Conservation (phyloP, 2,329 filamentous ascomycete genomes). For the Nannizziopsis barbatae region DNA sequence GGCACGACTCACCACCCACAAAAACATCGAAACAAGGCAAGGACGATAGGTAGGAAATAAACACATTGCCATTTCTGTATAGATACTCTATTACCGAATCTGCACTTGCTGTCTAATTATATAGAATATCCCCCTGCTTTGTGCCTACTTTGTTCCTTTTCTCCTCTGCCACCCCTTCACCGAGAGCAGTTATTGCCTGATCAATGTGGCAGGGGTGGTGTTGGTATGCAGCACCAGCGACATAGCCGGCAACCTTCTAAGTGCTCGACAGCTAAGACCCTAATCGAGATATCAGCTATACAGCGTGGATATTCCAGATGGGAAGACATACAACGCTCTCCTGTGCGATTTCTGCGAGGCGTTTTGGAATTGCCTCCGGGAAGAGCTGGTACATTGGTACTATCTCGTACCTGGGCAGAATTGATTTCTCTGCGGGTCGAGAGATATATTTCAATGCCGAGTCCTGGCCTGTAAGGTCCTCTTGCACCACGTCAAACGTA, state of each 20-base stretch:
- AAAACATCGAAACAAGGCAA: no score
- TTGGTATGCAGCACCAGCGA: conserved; percentile 33
- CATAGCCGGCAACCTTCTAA: conserved; percentile 33
- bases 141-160: conserved; percentile 17
- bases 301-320: conserved; percentile 8
- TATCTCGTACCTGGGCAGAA: conserved; percentile 24
- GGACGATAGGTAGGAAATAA: background rate
- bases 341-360: conserved; percentile 22
- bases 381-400: conserved; percentile 23
- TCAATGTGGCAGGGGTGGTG: conserved; percentile 25
- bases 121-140: background rate
- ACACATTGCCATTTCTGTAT: background rate
- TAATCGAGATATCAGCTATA: conserved; percentile 8
- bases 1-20: background rate
- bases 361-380: conserved; percentile 21
- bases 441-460: conserved; percentile 24
- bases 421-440: conserved; percentile 16
- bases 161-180: conserved; percentile 28
- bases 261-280: conserved; percentile 34
- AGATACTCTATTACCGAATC: no score
- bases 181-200: conserved; percentile 31
- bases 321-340: conserved; percentile 21
- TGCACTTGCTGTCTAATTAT: background rate
- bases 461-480: conserved; percentile 18
- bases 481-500: conserved; percentile 21